Percentiles rank a stretch among this genome's conserved stretches.
Conservation (phyloP, 345 rosid species). For the Lepidium aucheri region DNA sequence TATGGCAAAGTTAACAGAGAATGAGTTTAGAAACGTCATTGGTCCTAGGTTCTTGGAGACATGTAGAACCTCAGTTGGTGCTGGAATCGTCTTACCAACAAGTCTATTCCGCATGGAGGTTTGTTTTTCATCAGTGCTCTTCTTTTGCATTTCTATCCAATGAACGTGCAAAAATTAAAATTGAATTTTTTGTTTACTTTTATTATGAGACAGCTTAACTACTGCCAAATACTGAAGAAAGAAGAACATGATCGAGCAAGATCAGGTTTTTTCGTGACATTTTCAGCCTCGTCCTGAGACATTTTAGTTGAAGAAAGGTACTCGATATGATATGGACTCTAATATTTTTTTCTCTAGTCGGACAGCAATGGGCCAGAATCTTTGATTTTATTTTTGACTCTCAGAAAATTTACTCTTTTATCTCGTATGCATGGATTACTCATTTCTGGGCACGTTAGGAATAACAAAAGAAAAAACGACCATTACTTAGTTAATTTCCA, state of each 20-base stretch:
- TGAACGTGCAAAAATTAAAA: background rate
- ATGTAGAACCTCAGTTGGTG: slow-evolving; percentile 70
- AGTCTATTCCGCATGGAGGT: slow-evolving; percentile 90
- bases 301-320: slow-evolving; percentile 2
- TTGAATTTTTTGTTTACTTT: background rate
- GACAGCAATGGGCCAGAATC: background rate
- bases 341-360: background rate
- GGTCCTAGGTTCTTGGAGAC: slow-evolving; percentile 49
- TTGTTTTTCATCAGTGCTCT: slow-evolving; percentile 11
- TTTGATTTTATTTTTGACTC: background rate
- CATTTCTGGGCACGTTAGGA: no score
- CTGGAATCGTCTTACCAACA: slow-evolving; percentile 77
- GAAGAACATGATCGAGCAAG: slow-evolving; percentile 47
- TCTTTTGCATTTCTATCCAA: background rate
- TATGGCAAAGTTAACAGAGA: slow-evolving; percentile 59
- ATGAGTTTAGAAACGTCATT: slow-evolving; percentile 52
- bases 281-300: slow-evolving; percentile 39
- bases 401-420: background rate
- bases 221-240: slow-evolving; percentile 58
- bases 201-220: slow-evolving; percentile 45
- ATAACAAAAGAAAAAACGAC: no score
- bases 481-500: no score
- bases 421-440: no score
- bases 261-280: slow-evolving; percentile 48
- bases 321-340: background rate